These are phyloP conservation scores for Aureobasidium mangrovei DNA, from an alignment of 2,329 filamentous ascomycete species.

Conservation along the genomic window DNA sequence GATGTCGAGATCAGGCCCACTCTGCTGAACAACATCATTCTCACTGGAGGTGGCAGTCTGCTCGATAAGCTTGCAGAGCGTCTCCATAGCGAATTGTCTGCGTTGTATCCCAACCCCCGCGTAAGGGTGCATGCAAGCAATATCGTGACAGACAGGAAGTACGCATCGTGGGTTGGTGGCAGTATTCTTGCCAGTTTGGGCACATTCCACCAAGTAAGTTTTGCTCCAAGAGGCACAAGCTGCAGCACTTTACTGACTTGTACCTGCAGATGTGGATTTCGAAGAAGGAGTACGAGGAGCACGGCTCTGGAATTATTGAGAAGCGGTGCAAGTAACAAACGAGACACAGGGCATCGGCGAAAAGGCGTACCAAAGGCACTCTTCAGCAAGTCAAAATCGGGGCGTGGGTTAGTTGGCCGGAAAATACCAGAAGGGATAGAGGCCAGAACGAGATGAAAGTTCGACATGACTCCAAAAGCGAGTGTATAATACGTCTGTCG, in stretches of 20 bases:
- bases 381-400: conserved; percentile 1
- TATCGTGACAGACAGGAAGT: conserved; percentile 78
- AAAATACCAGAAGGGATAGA: not conserved
- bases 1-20: conserved; percentile 83
- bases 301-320: conserved; percentile 81
- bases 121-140: conserved; percentile 85
- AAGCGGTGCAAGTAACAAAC: conserved; percentile 75
- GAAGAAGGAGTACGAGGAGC: conserved; percentile 95
- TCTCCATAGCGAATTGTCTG: conserved; percentile 71
- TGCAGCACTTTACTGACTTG: not conserved
- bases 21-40: conserved; percentile 80
- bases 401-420: not conserved
- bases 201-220: conserved; percentile 72
- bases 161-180: conserved; percentile 91
- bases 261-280: conserved; percentile 75
- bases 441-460: not conserved
- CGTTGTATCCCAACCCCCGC: conserved; percentile 73
- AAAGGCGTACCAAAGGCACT: conserved; percentile 9
- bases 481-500: too few relatives aligned
- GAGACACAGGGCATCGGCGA: not conserved
- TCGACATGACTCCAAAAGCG: too few relatives aligned
- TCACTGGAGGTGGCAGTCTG: conserved; percentile 80
- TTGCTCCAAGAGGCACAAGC: not conserved
- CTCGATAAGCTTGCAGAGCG: conserved; percentile 89
- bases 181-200: conserved; percentile 92